phyloP scores from a whole-genome alignment of 2,329 filamentous ascomycete genomes.

The Dothidotthia symphoricarpi region DNA sequence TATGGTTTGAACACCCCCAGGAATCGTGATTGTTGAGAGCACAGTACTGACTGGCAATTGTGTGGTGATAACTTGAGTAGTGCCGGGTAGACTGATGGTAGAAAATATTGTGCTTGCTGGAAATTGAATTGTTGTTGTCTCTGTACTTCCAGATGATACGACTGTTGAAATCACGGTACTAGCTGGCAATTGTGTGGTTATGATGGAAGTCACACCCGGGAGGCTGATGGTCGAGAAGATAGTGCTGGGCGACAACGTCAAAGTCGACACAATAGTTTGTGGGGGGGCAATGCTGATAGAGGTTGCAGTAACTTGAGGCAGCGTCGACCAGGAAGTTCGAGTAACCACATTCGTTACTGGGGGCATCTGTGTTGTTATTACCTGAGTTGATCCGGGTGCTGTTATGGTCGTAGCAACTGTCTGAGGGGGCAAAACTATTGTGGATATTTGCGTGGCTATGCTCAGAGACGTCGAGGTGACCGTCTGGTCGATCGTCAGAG shows the following conservation, averaged over 20 bases:
- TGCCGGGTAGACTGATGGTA: constrained; percentile 15
- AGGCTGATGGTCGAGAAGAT: constrained; percentile 1
- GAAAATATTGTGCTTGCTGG: constrained; percentile 14
- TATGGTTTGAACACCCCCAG: constrained; percentile 15
- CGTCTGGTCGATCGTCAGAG: background rate
- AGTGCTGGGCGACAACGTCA: constrained; percentile 1
- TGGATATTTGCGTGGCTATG: constrained; percentile 2
- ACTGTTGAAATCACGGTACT: constrained; percentile 8
- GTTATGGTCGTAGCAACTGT: constrained; percentile 20
- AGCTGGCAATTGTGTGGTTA: constrained; percentile 15
- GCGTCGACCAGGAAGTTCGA: background rate
- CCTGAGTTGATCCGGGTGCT: constrained; percentile 11
- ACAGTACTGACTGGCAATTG: constrained; percentile 8
- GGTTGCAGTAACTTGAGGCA: background rate
- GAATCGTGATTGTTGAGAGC: constrained; percentile 13
- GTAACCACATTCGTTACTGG: background rate
- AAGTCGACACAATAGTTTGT: background rate
- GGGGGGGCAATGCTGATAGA: background rate
- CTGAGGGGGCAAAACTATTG: constrained; percentile 6
- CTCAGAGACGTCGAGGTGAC: constrained; percentile 1
- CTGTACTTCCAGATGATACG: too few relatives aligned
- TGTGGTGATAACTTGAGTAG: constrained; percentile 3
- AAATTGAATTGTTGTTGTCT: constrained; percentile 15
- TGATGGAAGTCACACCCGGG: too few relatives aligned
- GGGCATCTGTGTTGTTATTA: constrained; percentile 16